phyloP scores from a whole-genome alignment of 2,329 filamentous ascomycete genomes.

The Metarhizium album region DNA sequence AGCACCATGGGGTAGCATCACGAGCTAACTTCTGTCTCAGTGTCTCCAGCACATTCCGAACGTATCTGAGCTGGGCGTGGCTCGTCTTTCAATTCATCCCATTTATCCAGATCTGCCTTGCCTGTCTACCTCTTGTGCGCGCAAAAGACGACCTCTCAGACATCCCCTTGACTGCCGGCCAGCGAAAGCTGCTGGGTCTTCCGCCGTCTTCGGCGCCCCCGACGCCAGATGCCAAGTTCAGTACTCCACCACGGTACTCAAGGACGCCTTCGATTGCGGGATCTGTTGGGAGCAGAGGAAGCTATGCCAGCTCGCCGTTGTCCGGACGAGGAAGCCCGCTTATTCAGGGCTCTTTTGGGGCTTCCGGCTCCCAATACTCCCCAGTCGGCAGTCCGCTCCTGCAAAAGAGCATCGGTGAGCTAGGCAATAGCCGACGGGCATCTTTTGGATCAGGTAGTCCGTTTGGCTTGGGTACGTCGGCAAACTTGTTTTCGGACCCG shows the following conservation, averaged over 20 bases:
- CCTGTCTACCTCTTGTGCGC: constrained; percentile 62
- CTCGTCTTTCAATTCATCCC: constrained; percentile 44
- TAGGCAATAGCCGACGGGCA: constrained; percentile 40
- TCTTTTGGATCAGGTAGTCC: constrained; percentile 51
- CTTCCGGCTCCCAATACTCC: constrained; percentile 36
- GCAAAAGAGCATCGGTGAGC: constrained; percentile 52
- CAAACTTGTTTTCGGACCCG: constrained; percentile 45
- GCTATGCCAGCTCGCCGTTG: constrained; percentile 46
- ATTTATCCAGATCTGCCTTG: constrained; percentile 58
- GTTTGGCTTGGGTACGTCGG: constrained; percentile 37
- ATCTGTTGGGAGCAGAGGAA: constrained; percentile 50
- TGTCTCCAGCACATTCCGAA: constrained; percentile 19
- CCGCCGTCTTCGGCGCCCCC: constrained; percentile 52
- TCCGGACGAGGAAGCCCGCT: constrained; percentile 44
- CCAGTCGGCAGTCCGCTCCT: constrained; percentile 44
- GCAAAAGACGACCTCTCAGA: constrained; percentile 70
- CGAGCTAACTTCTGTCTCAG: constrained; percentile 13
- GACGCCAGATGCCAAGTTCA: constrained; percentile 58
- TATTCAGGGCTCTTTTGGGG: constrained; percentile 18
- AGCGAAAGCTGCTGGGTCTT: constrained; percentile 76
- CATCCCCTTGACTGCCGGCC: constrained; percentile 67
- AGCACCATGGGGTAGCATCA: constrained; percentile 2
- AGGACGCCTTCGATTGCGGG: constrained; percentile 57
- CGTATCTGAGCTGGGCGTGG: constrained; percentile 34
- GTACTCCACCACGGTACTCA: constrained; percentile 79